These are phyloP conservation scores for Diaporthe destruens DNA, from an alignment of 2,329 filamentous ascomycete species.

Conservation along the genomic window DNA sequence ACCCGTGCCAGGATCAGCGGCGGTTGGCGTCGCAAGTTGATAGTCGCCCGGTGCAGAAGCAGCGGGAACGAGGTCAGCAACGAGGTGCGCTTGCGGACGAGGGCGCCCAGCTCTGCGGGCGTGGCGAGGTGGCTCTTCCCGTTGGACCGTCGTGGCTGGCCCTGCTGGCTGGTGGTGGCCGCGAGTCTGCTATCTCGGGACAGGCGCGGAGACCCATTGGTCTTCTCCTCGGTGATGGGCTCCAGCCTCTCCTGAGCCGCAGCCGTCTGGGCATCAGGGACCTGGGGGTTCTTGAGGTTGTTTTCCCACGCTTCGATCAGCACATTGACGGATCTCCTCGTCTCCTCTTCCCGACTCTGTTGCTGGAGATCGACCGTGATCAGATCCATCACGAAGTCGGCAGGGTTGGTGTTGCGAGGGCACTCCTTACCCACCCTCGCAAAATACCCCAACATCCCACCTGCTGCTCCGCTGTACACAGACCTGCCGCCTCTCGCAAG, in stretches of 20 bases:
- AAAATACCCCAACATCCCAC: conserved; percentile 76
- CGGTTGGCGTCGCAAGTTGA: conserved; percentile 78
- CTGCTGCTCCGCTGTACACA: conserved; percentile 74
- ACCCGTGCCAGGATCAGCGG: conserved; percentile 73
- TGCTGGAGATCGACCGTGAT: conserved; percentile 82
- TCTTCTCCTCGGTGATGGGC: conserved; percentile 41
- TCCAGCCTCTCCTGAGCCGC: conserved; percentile 43
- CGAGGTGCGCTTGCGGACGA: conserved; percentile 73
- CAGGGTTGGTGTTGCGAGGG: conserved; percentile 78
- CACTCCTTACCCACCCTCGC: conserved; percentile 71
- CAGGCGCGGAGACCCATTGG: conserved; percentile 50
- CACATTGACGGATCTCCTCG: conserved; percentile 70
- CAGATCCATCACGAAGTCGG: conserved; percentile 82
- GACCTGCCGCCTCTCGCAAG: conserved; percentile 77
- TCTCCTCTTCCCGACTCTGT: conserved; percentile 71
- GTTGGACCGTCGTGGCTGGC: conserved; percentile 46
- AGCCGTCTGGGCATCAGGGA: not conserved
- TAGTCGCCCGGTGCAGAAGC: conserved; percentile 73
- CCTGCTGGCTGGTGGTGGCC: conserved; percentile 51
- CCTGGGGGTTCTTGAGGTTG: conserved; percentile 32
- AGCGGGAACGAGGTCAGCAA: conserved; percentile 75
- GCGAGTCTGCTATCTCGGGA: conserved; percentile 44
- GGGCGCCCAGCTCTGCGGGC: conserved; percentile 78
- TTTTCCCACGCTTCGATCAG: conserved; percentile 71
- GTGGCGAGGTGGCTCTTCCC: conserved; percentile 61